Base-by-base conservation (phyloP, 306 rosid species). In the Prosopis cineraria region DNA sequence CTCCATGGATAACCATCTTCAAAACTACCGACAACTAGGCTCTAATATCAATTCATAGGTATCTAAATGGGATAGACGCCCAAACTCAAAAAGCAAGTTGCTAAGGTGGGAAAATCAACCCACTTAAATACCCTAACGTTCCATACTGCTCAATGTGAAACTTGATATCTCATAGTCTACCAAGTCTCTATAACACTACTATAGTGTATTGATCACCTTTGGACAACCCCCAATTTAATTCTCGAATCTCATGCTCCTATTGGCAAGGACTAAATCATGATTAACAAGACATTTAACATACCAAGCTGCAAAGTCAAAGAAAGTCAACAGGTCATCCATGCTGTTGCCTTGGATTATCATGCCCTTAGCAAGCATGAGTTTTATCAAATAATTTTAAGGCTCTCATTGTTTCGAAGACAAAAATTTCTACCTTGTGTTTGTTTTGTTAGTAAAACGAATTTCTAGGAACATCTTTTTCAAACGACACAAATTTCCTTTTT, bases 141-240 rank as follows among this genome's bases (percentile, higher is more conserved):
- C n/a, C n/a, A n/a, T n/a, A n/a, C n/a, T n/a, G n/a, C n/a, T n/a
- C n/a, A n/a, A n/a, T n/a, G n/a, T n/a, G n/a, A n/a, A n/a, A n/a
- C n/a, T n/a, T n/a, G n/a, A n/a, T n/a, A n/a, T n/a, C n/a, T n/a
- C n/a, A n/a, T n/a, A n/a, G n/a, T n/a, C n/a, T n/a, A n/a, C n/a
- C n/a, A n/a, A n/a, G n/a, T n/a, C n/a, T n/a, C n/a, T n/a, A n/a
- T n/a, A n/a, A n/a, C n/a, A n/a, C n/a, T n/a, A n/a, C n/a, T n/a
- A n/a, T n/a, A n/a, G n/a, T n/a, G 20, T 40, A 62, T 25, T 75
- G 13, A 69, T 30, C 78, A 62, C 78, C 48, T 37, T 64, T 64
- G 17, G 20, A 50, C 44, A 45, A 6, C 13, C 48, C 43, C 34
- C 24, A 14, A 25, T 62, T 33, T 3, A 33, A 62, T 13, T 29